Evolutionary conservation across 192 early-diverging fungal species (phyloP).

Genomic region (Backusella liffmaniae): DNA sequence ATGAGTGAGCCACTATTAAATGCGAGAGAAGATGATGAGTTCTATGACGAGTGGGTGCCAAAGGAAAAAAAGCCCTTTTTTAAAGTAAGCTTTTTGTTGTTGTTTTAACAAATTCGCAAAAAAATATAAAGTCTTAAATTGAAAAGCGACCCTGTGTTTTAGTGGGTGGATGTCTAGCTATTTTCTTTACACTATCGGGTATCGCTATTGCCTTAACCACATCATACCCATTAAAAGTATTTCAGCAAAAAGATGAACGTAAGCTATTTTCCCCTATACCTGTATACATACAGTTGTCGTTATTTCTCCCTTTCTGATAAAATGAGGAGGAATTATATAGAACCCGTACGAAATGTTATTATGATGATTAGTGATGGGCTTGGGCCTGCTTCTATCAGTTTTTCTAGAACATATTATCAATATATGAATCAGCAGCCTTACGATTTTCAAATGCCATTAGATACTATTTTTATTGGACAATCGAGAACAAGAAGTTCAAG

Average conservation of each 20-base stretch:
- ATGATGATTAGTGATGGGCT: conserved; percentile 96
- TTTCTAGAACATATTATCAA: conserved; percentile 82
- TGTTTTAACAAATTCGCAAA: background rate
- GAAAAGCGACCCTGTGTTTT: conserved; percentile 7
- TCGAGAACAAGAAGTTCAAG: conserved; percentile 82
- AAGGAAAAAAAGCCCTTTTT: conserved; percentile 12
- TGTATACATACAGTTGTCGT: background rate
- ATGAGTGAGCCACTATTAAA: conserved; percentile 15
- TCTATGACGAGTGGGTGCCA: conserved; percentile 3
- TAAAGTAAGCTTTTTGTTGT: conserved; percentile 6
- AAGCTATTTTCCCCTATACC: background rate
- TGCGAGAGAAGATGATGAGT: background rate
- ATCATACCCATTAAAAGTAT: background rate
- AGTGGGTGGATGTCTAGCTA: background rate
- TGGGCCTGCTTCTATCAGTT: conserved; percentile 90
- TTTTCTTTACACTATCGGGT: background rate
- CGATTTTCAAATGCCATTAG: conserved; percentile 59
- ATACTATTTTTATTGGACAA: conserved; percentile 78
- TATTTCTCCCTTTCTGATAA: background rate
- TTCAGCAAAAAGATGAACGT: background rate
- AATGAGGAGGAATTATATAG: background rate
- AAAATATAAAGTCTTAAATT: background rate
- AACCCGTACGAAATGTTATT: conserved; percentile 53
- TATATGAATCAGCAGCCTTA: conserved; percentile 54
- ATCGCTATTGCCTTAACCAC: background rate